A percentile compares a stretch with the other conserved stretches of the same genome.
phyloP scores from a whole-genome alignment of 257 asterid genomes.

The Lycium ferocissimum region DNA sequence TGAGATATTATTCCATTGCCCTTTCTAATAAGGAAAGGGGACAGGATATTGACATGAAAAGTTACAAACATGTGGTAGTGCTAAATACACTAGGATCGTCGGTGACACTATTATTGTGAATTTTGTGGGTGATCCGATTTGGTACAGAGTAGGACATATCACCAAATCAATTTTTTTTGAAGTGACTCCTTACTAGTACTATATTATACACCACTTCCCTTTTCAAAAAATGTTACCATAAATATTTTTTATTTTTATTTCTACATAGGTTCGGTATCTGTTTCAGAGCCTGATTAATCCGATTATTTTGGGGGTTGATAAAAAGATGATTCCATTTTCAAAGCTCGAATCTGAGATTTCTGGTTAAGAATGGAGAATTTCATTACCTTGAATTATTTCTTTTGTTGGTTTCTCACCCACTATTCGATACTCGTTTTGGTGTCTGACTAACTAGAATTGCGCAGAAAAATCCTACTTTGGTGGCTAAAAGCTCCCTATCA shows the following conservation, averaged over 20 bases:
- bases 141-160: slow-evolving; percentile 12
- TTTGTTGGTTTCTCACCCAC: too few species aligned
- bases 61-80: slow-evolving; percentile 24
- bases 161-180: neutral
- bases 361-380: too few species aligned
- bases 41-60: neutral
- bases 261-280: accelerated
- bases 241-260: neutral
- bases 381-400: too few species aligned
- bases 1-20: slow-evolving; percentile 14
- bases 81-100: slow-evolving; percentile 2
- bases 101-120: slow-evolving; percentile 1
- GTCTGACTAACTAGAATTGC: too few species aligned
- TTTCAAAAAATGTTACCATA: neutral
- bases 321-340: too few species aligned
- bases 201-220: neutral
- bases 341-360: too few species aligned
- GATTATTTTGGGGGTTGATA: too few species aligned
- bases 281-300: neutral
- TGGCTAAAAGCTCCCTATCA: neutral
- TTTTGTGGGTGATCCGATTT: neutral
- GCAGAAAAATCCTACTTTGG: too few species aligned
- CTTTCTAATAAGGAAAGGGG: neutral
- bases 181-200: neutral
- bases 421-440: too few species aligned